Conservation (phyloP, 1,284 basidiomycete species). For the Chondrostereum purpureum region DNA sequence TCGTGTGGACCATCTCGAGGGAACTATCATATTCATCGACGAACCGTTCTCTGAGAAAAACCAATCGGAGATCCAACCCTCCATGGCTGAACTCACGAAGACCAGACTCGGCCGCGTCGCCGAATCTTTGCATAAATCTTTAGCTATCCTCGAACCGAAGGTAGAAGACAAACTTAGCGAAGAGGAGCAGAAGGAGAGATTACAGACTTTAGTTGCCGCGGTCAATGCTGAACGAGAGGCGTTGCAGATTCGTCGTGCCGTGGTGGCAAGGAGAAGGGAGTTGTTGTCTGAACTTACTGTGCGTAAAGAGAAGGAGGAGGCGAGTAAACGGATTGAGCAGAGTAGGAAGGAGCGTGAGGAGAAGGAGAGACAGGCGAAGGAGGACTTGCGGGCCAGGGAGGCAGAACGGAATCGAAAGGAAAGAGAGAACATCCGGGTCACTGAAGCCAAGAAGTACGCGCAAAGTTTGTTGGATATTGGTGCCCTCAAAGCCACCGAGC, state of each 20-base stretch:
- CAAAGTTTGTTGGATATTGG: slow-evolving; percentile 82
- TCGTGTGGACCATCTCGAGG: slow-evolving; percentile 84
- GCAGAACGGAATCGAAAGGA: slow-evolving; percentile 76
- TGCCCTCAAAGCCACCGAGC: slow-evolving; percentile 57
- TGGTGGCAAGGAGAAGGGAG: slow-evolving; percentile 86
- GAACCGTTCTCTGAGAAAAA: slow-evolving; percentile 60
- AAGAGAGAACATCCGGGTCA: slow-evolving; percentile 76
- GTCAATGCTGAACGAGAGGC: slow-evolving; percentile 73
- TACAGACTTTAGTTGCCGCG: slow-evolving; percentile 49
- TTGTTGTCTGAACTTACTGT: slow-evolving; percentile 81
- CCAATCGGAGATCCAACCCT: slow-evolving; percentile 48
- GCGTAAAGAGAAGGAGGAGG: slow-evolving; percentile 89
- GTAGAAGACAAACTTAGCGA: slow-evolving; percentile 27
- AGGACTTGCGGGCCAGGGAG: slow-evolving; percentile 71
- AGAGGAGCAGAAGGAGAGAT: slow-evolving; percentile 47
- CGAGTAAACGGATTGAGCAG: slow-evolving; percentile 71
- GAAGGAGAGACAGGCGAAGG: slow-evolving; percentile 57
- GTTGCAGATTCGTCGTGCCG: slow-evolving; percentile 68
- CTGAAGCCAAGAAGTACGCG: slow-evolving; percentile 89
- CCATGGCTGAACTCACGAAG: slow-evolving; percentile 62
- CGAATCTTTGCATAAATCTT: slow-evolving; percentile 63
- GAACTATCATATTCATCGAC: slow-evolving; percentile 84
- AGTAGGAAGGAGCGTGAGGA: slow-evolving; percentile 70
- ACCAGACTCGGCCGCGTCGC: slow-evolving; percentile 78
- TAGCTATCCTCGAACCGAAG: slow-evolving; percentile 45